phyloP scores from a whole-genome alignment of 2,329 filamentous ascomycete genomes.

The Thelonectria olida region DNA sequence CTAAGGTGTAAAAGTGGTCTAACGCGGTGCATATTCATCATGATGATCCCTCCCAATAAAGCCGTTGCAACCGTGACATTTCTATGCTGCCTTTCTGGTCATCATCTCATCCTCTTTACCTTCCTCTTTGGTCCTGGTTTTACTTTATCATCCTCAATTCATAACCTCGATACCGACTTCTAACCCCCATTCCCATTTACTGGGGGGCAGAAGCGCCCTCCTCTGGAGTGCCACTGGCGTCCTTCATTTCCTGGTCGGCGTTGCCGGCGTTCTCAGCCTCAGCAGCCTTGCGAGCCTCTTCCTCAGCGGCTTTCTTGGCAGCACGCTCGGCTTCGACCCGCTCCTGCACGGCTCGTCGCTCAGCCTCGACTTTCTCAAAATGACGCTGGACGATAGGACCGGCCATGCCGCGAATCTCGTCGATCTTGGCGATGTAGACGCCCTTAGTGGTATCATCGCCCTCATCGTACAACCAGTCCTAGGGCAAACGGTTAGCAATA shows the following conservation, averaged over 20 bases:
- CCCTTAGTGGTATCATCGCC: conserved; percentile 95
- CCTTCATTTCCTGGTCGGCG: conserved; percentile 69
- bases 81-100: conserved; percentile 18
- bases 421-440: conserved; percentile 92
- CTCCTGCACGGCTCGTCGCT: conserved; percentile 82
- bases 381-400: conserved; percentile 94
- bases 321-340: conserved; percentile 80
- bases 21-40: conserved; percentile 44
- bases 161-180: conserved; percentile 16
- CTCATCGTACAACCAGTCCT: conserved; percentile 99
- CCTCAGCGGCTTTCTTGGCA: conserved; percentile 73
- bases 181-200: conserved; percentile 37
- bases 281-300: conserved; percentile 63
- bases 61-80: conserved; percentile 36
- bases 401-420: conserved; percentile 90
- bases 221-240: conserved; percentile 65
- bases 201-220: conserved; percentile 54
- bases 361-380: conserved; percentile 91
- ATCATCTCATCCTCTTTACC: conserved; percentile 22
- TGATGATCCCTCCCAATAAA: conserved; percentile 41
- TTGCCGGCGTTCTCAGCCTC: conserved; percentile 60
- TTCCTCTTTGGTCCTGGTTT: conserved; percentile 26
- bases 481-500: conserved; percentile 17
- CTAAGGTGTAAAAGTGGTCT: conserved; percentile 42
- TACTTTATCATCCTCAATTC: conserved; percentile 39